These are phyloP conservation scores for Kappamyces sp. DNA, from an alignment of 192 early-diverging fungal species.

Conservation along the genomic window DNA sequence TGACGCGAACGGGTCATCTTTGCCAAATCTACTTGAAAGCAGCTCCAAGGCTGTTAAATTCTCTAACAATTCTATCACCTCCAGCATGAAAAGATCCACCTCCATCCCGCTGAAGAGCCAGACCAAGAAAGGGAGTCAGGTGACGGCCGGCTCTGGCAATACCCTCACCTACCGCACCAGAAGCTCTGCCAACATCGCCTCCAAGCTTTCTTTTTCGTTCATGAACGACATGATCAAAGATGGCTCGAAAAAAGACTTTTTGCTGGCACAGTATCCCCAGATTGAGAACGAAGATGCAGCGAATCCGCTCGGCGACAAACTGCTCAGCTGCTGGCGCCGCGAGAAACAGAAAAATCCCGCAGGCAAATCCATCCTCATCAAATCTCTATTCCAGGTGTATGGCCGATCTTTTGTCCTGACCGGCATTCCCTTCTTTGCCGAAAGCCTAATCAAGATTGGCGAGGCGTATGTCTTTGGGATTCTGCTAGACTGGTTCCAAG, in stretches of 20 bases:
- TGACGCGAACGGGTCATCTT: too few relatives aligned
- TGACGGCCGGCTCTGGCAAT: too few relatives aligned
- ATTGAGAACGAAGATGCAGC: constrained; percentile 34
- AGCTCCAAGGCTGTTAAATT: too few relatives aligned
- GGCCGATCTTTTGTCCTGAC: constrained; percentile 15
- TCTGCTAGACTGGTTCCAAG: constrained; percentile 44
- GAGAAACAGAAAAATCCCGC: constrained; percentile 9
- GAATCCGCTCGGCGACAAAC: constrained; percentile 12
- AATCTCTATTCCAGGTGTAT: constrained; percentile 26
- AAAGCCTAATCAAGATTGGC: constrained; percentile 31
- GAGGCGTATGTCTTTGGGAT: constrained; percentile 31
- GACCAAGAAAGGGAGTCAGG: too few relatives aligned
- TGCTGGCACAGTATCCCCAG: constrained; percentile 22
- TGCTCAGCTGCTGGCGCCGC: constrained; percentile 28
- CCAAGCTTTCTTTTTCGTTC: constrained; percentile 8
- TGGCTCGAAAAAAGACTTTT: constrained; percentile 25
- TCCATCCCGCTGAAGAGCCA: too few relatives aligned
- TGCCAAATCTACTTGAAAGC: too few relatives aligned
- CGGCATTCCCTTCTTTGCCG: constrained; percentile 27
- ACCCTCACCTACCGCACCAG: not conserved
- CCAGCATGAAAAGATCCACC: too few relatives aligned
- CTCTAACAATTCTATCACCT: too few relatives aligned
- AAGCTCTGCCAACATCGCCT: not conserved
- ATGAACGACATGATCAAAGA: constrained; percentile 32
- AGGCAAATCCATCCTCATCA: too few relatives aligned